phyloP scores from a whole-genome alignment of 441 rosid species.

The Geranium incanum region DNA sequence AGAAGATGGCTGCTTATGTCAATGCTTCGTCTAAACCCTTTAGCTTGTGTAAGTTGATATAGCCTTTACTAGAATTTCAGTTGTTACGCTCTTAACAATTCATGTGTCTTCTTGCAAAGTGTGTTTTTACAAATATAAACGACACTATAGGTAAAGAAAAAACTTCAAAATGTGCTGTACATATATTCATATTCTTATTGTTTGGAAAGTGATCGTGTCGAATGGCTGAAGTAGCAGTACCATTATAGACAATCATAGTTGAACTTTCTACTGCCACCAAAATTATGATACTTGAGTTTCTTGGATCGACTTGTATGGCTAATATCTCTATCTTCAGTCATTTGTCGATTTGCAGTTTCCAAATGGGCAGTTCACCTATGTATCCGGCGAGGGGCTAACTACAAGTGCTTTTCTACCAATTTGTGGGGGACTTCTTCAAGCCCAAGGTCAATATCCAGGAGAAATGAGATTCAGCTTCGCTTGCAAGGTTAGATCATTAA shows the following conservation, averaged over 20 bases:
- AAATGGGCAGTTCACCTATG: constrained; percentile 84
- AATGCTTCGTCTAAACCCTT: constrained; percentile 83
- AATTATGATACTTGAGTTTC: not conserved
- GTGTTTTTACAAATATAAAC: not conserved
- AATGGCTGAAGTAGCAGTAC: not conserved
- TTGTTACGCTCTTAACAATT: not conserved
- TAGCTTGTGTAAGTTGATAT: constrained; percentile 69
- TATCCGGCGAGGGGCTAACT: constrained; percentile 81
- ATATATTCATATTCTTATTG: not conserved
- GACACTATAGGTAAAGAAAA: not conserved
- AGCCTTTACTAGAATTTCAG: constrained; percentile 3
- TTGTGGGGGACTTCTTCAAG: constrained; percentile 89
- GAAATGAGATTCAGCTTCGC: constrained; percentile 92
- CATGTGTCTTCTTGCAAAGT: not conserved
- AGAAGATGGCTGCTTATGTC: constrained; percentile 96
- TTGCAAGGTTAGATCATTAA: constrained; percentile 45
- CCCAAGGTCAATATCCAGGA: constrained; percentile 93
- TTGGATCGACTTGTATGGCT: constrained; percentile 18
- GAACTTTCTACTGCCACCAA: not conserved
- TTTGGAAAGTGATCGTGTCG: not conserved
- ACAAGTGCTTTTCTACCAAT: constrained; percentile 84
- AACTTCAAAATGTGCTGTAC: not conserved
- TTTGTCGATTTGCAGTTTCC: constrained; percentile 89
- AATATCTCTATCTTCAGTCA: constrained; percentile 43
- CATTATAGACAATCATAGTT: not conserved